Conservation (phyloP, 495 filamentous ascomycete species). For the Penicillium dipodomyicola region DNA sequence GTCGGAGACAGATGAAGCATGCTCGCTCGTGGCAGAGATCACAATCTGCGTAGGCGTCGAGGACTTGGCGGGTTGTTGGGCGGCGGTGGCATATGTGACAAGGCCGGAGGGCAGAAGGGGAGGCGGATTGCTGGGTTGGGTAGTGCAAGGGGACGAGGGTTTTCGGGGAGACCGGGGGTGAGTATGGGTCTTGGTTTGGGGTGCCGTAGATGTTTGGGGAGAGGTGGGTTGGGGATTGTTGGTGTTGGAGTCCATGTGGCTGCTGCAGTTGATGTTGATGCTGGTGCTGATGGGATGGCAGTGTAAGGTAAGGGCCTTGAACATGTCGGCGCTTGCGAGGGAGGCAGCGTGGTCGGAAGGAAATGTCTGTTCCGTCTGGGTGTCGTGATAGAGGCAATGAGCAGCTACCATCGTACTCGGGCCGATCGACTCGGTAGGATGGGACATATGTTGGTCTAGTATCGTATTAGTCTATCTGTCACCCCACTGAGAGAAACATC, state of each 20-base stretch:
- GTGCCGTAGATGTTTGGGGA: constrained; percentile 26
- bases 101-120: constrained; percentile 37
- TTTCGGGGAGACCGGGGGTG: constrained; percentile 40
- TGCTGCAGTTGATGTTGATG: neutral
- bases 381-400: constrained; percentile 20
- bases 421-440: constrained; percentile 21
- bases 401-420: constrained; percentile 17
- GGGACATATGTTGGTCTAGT: constrained; percentile 13
- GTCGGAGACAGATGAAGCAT: constrained; percentile 53
- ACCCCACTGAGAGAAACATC: neutral
- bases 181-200: constrained; percentile 25
- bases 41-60: constrained; percentile 52
- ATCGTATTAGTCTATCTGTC: neutral
- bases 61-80: constrained; percentile 45
- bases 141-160: constrained; percentile 29
- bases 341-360: constrained; percentile 30
- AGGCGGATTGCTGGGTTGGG: constrained; percentile 19
- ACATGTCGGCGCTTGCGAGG: constrained; percentile 39
- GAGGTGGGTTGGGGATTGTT: constrained; percentile 21
- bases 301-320: constrained; percentile 22
- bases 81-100: constrained; percentile 53
- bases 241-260: constrained; percentile 12
- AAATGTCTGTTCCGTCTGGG: constrained; percentile 22
- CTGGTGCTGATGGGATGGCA: neutral
- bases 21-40: constrained; percentile 46